A percentile compares a stretch with the other conserved stretches of the same genome.
phyloP scores from a whole-genome alignment of 1,284 basidiomycete genomes.

The Cutaneotrichosporon sp. region DNA sequence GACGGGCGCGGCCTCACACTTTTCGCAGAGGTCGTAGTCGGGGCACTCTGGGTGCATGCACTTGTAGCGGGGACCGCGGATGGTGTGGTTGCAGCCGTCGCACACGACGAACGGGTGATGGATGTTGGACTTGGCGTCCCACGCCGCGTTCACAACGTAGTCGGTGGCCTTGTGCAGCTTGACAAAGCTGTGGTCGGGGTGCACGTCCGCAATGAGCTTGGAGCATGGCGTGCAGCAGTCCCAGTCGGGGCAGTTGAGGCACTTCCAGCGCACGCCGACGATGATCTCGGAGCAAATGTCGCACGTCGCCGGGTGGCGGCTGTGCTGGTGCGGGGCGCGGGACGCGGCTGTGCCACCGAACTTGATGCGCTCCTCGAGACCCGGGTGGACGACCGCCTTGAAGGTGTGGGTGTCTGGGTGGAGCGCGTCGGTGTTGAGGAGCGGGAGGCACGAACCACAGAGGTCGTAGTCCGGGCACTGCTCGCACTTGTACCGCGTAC shows the following conservation, averaged over 20 bases:
- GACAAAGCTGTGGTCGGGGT: slow-evolving; percentile 72
- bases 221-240: slow-evolving; percentile 65
- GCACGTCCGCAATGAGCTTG: slow-evolving; percentile 59
- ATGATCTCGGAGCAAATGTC: slow-evolving; percentile 40
- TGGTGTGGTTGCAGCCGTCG: slow-evolving; percentile 39
- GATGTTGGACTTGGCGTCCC: slow-evolving; percentile 51
- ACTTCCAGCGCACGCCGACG: slow-evolving; percentile 45
- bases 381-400: slow-evolving; percentile 43
- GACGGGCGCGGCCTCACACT: slow-evolving; percentile 75
- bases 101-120: slow-evolving; percentile 39
- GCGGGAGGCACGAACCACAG: slow-evolving; percentile 41
- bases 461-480: slow-evolving; percentile 45
- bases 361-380: slow-evolving; percentile 40
- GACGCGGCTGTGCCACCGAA: slow-evolving; percentile 18
- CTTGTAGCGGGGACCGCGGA: slow-evolving; percentile 51
- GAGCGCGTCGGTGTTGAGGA: slow-evolving; percentile 36
- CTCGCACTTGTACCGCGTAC: slow-evolving; percentile 45
- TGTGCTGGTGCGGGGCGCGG: slow-evolving; percentile 13
- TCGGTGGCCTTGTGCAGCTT: slow-evolving; percentile 58
- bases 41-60: slow-evolving; percentile 70
- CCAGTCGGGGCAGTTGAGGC: slow-evolving; percentile 48
- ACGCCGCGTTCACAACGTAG: slow-evolving; percentile 25
- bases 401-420: slow-evolving; percentile 39
- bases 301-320: slow-evolving; percentile 39
- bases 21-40: slow-evolving; percentile 76